Base-by-base conservation (phyloP, 2,329 filamentous ascomycete genomes). In the Arthrobotrys conoides region DNA sequence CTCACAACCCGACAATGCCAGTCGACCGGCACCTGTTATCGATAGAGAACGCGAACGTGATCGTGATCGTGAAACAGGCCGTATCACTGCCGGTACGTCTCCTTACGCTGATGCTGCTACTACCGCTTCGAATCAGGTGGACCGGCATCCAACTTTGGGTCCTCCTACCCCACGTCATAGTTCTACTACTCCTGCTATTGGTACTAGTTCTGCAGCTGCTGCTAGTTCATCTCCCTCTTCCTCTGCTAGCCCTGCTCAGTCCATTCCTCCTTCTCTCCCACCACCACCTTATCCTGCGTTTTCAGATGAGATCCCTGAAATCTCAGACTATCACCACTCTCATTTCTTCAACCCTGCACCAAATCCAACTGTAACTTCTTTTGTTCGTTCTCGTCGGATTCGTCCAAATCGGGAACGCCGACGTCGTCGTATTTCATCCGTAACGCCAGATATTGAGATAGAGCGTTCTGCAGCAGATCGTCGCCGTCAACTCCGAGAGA, bases 81-180 rank as follows among this genome's bases (percentile, higher is more conserved):
- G 75, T 65, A 72, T 71, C 75, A 78, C 75, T 72, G 75, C 75
- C 55, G 75, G 75, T 78, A 78, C 63, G 75, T 78, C 68, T 65
- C 61, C 41, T 69, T 59, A 57, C 61, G 68, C 75, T 72, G 68
- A 68, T 78, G 75, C 68, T 78, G 44, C 68, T 78, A 44, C 68
- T 78, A 49, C 68, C 38, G 55, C 63, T 65, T 78, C 75, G 38
- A 41, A n/a, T 41, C 14, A 4, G 33, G 75, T 12, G 33, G 33
- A 36, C 6, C 5, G 33, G 33, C 8, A 9, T 36, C 33, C 33
- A 36, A 8, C 33, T 36, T 36, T 36, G 5, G 33, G 33, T 12
- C 33, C 33, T 36, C 33, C 33, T 30, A 30, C 27, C 27, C 27
- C 27, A 6, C 27, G 33, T 36, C 33, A 12, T 44, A 44, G 41